Conservation (phyloP, 805 yeast genomes). For the Vanderwaltozyma yarrowii region DNA sequence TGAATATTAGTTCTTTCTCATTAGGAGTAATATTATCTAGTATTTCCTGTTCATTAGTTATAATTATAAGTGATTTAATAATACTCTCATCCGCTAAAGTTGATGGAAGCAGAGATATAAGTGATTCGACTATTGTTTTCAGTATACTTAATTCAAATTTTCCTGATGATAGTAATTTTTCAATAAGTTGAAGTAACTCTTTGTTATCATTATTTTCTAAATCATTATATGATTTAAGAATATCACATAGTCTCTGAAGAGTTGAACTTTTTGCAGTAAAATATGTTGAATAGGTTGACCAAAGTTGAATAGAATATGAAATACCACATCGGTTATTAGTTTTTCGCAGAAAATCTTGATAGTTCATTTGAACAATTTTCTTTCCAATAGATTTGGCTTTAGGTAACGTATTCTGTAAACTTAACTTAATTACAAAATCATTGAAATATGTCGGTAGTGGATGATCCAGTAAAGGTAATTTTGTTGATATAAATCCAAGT, state of each 20-base stretch:
- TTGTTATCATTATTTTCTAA: background rate
- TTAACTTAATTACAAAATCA: slow-evolving; percentile 1
- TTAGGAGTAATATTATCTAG: background rate
- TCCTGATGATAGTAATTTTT: background rate
- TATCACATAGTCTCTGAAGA: background rate
- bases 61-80: slow-evolving; percentile 16
- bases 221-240: background rate
- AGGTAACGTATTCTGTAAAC: slow-evolving; percentile 3
- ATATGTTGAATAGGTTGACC: slow-evolving; percentile 1
- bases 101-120: background rate
- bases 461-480: slow-evolving; percentile 3
- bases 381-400: slow-evolving; percentile 1
- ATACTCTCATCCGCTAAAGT: background rate
- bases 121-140: background rate
- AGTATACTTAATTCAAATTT: background rate
- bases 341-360: slow-evolving; percentile 12
- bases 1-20: slow-evolving; percentile 1
- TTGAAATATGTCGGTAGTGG: slow-evolving; percentile 3
- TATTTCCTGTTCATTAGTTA: slow-evolving; percentile 12
- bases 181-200: background rate
- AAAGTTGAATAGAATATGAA: slow-evolving; percentile 7
- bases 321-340: slow-evolving; percentile 7
- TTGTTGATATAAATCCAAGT: slow-evolving; percentile 10
- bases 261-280: background rate
- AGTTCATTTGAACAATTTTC: slow-evolving; percentile 13